A percentile compares a stretch with the other conserved stretches of the same genome.
These are phyloP conservation scores for Termitomyces sp. DNA, from an alignment of 768 basidiomycete genomes.

Conservation along the genomic window DNA sequence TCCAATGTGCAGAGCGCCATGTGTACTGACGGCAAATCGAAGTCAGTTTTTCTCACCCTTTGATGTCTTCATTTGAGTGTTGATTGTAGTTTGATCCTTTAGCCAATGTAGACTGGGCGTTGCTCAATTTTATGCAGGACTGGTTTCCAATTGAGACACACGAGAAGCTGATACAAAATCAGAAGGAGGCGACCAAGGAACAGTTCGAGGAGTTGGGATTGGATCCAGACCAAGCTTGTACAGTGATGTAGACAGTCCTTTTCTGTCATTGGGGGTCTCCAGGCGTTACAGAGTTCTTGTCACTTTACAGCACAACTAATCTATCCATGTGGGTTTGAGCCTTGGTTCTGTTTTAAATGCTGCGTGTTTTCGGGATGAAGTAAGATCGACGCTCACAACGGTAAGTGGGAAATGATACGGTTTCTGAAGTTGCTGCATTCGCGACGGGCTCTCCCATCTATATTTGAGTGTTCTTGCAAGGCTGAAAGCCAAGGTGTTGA, in stretches of 20 bases:
- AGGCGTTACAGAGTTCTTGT: not conserved
- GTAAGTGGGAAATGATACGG: too few relatives aligned
- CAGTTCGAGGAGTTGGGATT: conserved; percentile 63
- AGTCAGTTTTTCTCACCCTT: conserved; percentile 41
- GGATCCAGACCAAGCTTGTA: conserved; percentile 37
- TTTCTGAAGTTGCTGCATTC: too few relatives aligned
- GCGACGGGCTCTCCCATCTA: too few relatives aligned
- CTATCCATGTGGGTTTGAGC: not conserved
- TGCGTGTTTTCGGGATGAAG: not conserved
- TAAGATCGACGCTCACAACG: too few relatives aligned
- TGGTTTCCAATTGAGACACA: conserved; percentile 88
- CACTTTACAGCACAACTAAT: not conserved
- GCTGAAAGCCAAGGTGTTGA: too few relatives aligned
- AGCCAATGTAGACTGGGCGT: conserved; percentile 78
- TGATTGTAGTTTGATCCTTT: not conserved
- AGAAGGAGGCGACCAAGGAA: conserved; percentile 68
- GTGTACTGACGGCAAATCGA: conserved; percentile 71
- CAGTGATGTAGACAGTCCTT: conserved; percentile 13
- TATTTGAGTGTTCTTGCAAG: too few relatives aligned
- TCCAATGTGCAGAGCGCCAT: conserved; percentile 79
- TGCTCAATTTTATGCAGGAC: conserved; percentile 82
- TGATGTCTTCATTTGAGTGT: not conserved
- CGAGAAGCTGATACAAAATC: conserved; percentile 69
- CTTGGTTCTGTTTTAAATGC: not conserved
- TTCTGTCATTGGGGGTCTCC: not conserved